These are phyloP conservation scores for Arctostaphylos glauca DNA, from an alignment of 148 eudicot genomes.

Conservation along the genomic window DNA sequence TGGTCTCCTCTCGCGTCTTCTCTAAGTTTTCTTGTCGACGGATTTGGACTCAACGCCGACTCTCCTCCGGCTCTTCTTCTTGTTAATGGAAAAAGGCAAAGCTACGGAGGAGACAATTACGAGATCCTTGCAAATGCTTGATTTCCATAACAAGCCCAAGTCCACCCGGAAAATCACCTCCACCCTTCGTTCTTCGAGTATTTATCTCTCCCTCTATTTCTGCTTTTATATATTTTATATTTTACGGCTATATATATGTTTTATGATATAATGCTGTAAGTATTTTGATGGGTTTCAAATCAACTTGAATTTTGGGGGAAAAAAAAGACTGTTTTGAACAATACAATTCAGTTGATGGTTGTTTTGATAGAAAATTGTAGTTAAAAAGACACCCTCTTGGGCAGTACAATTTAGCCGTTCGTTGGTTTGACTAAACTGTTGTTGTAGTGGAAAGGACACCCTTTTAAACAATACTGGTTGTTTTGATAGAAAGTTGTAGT, in stretches of 20 bases:
- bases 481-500: not conserved
- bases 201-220: conserved; percentile 6
- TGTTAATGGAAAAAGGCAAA: conserved; percentile 52
- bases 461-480: not conserved
- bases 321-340: not conserved
- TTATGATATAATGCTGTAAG: not conserved
- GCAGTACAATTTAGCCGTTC: not conserved
- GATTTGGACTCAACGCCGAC: not conserved
- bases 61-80: not conserved
- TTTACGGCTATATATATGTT: not conserved
- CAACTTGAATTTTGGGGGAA: not conserved
- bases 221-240: not conserved
- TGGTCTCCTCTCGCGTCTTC: not conserved
- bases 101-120: conserved; percentile 22
- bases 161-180: not conserved
- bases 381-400: not conserved
- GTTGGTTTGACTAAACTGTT: not conserved
- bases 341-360: not conserved
- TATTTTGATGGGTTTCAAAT: not conserved
- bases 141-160: conserved; percentile 28
- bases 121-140: conserved; percentile 41
- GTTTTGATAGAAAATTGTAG: not conserved
- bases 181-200: conserved; percentile 29
- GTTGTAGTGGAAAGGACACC: not conserved
- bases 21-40: not conserved